Percentiles rank a stretch among this genome's conserved stretches.
phyloP scores from a whole-genome alignment of 805 yeast genomes.

The Kodamaea neixiangensis region DNA sequence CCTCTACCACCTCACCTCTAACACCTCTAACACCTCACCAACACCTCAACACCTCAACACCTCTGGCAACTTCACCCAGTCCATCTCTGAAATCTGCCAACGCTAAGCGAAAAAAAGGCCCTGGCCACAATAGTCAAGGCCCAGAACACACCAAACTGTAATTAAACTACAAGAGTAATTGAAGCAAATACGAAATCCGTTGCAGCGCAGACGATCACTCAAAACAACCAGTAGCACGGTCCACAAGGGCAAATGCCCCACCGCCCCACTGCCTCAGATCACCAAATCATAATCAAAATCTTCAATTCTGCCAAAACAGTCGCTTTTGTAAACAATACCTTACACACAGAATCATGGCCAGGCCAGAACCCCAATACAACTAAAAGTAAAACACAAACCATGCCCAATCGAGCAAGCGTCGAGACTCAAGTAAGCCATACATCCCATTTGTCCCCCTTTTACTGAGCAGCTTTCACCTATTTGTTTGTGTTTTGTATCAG shows the following conservation, averaged over 20 bases:
- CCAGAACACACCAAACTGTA: too few relatives aligned
- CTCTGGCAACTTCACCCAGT: too few relatives aligned
- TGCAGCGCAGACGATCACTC: neutral
- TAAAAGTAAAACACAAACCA: conserved; percentile 2
- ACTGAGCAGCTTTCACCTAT: neutral
- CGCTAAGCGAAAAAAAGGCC: too few relatives aligned
- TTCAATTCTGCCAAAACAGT: conserved; percentile 1
- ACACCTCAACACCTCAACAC: too few relatives aligned
- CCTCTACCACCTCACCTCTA: too few relatives aligned
- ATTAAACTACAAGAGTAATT: too few relatives aligned
- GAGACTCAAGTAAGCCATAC: neutral
- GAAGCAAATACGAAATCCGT: neutral
- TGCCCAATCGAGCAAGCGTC: neutral
- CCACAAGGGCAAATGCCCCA: neutral
- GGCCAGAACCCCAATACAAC: conserved; percentile 8
- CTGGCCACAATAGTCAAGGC: too few relatives aligned
- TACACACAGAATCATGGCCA: neutral
- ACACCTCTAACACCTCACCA: too few relatives aligned
- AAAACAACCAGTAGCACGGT: neutral
- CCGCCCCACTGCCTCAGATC: neutral
- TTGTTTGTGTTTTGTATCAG: conserved; percentile 1
- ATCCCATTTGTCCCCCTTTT: neutral
- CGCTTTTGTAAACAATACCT: conserved; percentile 9
- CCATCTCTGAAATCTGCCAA: too few relatives aligned
- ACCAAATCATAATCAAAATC: neutral